A percentile compares a stretch with the other conserved stretches of the same genome.
These are phyloP conservation scores for Lactifluus subvellereus DNA, from an alignment of 768 basidiomycete genomes.

Conservation along the genomic window DNA sequence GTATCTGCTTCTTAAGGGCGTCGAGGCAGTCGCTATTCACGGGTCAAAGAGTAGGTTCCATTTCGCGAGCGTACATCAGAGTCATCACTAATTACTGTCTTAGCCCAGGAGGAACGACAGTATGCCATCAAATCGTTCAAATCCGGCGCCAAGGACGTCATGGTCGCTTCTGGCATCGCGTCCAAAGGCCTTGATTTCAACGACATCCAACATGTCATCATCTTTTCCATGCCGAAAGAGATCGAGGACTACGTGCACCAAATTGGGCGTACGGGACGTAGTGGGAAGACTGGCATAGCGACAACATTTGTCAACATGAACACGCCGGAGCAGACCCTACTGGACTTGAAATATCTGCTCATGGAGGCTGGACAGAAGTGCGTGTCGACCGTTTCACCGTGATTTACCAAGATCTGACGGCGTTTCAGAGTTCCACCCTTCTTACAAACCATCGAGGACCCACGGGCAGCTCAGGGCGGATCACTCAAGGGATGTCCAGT, in stretches of 20 bases:
- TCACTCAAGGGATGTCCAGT: constrained; percentile 86
- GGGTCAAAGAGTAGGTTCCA: constrained; percentile 81
- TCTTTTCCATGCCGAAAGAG: constrained; percentile 99
- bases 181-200: constrained; percentile 98
- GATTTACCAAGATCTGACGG: constrained; percentile 1
- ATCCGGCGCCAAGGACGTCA: constrained; percentile 94
- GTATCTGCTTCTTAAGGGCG: constrained; percentile 91
- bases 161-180: constrained; percentile 98
- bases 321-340: constrained; percentile 89
- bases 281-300: constrained; percentile 97
- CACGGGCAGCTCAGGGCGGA: constrained; percentile 72
- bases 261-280: constrained; percentile 95
- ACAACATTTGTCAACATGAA: constrained; percentile 99
- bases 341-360: constrained; percentile 94
- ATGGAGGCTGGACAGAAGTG: constrained; percentile 98
- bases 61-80: not conserved
- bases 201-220: constrained; percentile 98
- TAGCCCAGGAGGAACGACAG: constrained; percentile 97
- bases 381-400: constrained; percentile 27
- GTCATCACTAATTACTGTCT: not conserved
- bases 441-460: constrained; percentile 84
- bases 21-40: constrained; percentile 98
- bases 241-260: constrained; percentile 99
- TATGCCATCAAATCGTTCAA: constrained; percentile 99
- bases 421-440: constrained; percentile 83